These are phyloP conservation scores for Fraxinus sp. DNA, from an alignment of 305 asterid genomes.

Conservation along the genomic window DNA sequence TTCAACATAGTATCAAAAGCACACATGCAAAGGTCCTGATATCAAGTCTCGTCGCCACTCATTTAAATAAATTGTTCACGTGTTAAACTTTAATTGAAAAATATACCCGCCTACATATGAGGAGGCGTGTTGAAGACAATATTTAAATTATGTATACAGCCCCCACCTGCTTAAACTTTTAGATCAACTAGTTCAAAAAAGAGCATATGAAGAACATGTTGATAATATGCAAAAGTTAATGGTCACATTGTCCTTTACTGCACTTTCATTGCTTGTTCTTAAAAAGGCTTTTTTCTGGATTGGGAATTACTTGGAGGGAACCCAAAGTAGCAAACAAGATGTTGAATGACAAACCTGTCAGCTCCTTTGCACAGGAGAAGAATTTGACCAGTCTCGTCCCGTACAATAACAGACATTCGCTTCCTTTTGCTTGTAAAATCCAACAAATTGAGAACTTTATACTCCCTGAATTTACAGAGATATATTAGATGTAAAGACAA, in stretches of 20 bases:
- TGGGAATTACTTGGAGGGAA: neutral
- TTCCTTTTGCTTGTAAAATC: slow-evolving; percentile 91
- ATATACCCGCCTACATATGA: neutral
- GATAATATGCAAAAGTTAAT: neutral
- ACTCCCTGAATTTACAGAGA: slow-evolving; percentile 56
- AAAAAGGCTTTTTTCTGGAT: neutral
- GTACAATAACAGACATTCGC: slow-evolving; percentile 78
- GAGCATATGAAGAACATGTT: neutral
- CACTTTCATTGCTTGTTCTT: neutral
- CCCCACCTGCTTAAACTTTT: neutral
- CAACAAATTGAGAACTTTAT: slow-evolving; percentile 72
- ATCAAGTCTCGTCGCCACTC: neutral
- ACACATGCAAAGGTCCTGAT: neutral
- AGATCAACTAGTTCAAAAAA: neutral
- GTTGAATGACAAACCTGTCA: slow-evolving; percentile 55
- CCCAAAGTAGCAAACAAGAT: slow-evolving; percentile 11
- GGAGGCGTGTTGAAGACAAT: neutral
- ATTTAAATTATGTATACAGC: neutral
- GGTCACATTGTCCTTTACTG: neutral
- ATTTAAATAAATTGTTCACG: neutral
- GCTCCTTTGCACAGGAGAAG: slow-evolving; percentile 89
- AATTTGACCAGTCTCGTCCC: slow-evolving; percentile 68
- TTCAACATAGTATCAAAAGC: neutral
- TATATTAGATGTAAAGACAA: slow-evolving; percentile 22
- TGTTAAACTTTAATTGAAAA: neutral